These are phyloP conservation scores for Astrephomene gubernaculifera DNA, from an alignment of 139 green algal species.

Conservation along the genomic window DNA sequence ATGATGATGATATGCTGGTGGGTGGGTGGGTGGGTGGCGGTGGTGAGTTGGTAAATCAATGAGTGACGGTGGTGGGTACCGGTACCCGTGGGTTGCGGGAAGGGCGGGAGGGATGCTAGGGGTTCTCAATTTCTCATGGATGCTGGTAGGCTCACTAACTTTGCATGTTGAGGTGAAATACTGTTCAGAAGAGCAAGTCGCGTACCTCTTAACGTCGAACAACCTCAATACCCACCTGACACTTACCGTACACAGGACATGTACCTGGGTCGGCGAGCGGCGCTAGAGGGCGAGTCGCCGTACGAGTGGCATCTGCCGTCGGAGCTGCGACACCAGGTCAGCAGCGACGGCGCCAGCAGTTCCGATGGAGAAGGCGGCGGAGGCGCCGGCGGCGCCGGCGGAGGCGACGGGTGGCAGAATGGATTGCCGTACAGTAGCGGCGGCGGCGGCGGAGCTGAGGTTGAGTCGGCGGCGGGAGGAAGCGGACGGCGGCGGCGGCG, in stretches of 20 bases:
- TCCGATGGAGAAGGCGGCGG: neutral
- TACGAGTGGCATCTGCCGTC: conserved; percentile 27
- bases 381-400: neutral
- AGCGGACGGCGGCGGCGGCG: no score
- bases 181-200: no score
- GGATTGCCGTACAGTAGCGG: no score
- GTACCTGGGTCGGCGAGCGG: conserved; percentile 22
- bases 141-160: no score
- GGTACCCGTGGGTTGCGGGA: no score
- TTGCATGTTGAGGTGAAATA: no score
- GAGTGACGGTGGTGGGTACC: no score
- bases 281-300: conserved; percentile 19
- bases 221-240: no score
- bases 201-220: no score
- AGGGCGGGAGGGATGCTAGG: no score
- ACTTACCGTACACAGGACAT: conserved; percentile 27
- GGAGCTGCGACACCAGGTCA: neutral
- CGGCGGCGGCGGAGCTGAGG: neutral
- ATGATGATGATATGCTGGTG: conserved; percentile 43
- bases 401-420: neutral
- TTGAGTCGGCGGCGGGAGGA: neutral
- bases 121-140: no score
- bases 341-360: neutral
- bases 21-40: neutral
- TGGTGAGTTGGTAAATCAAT: neutral